Evolutionary conservation across 306 rosid genomes (phyloP), one percentile per base, ranked within the genome.

Genomic region (Quercus berberidifolia): DNA sequence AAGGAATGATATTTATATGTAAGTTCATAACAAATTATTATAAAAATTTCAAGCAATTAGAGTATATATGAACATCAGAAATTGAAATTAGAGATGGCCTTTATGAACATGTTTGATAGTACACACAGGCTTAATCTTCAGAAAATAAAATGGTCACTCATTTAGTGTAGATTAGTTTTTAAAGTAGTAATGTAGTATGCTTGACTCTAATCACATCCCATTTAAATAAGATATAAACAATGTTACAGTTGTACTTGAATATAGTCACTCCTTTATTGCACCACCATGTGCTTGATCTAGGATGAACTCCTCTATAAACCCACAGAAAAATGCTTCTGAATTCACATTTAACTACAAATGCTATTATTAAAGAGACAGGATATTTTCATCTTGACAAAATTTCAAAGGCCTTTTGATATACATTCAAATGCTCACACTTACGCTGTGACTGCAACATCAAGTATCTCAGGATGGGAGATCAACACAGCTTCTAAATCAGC

Each of bases 401-500:
- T 63, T 63, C 41, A 30, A 15, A 63, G 6, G 41, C 41, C 20
- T 30, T 26, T 6, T 15, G 17, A 15, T 13, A 15, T 19, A 3
- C 17, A 18, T 67, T 18, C 15, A 35, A 67, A 14, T 19, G 8
- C 6, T 76, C 63, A 19, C 10, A 71, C 88, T 82, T 76, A 85
- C 82, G 74, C 87, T 62, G 84, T 63, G 30, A 88, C 87, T 3
- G 86, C 91, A 63, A 71, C 81, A 21, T 88, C 91, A 43, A 55
- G 35, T 76, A 88, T 82, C 78, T 88, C 86, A 1, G 91, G 86
- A 76, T 88, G 87, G 59, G 84, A 73, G 31, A 74, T 74, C 83
- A 88, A 77, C 60, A 85, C 81, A 28, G 84, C 79, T 83, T 88
- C 91, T 57, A 88, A 85, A 83, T 88, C 89, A 18, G 87, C 86